Evolutionary conservation across 345 rosid genomes (phyloP).

Genomic region (Eucalyptus erythrocorys): DNA sequence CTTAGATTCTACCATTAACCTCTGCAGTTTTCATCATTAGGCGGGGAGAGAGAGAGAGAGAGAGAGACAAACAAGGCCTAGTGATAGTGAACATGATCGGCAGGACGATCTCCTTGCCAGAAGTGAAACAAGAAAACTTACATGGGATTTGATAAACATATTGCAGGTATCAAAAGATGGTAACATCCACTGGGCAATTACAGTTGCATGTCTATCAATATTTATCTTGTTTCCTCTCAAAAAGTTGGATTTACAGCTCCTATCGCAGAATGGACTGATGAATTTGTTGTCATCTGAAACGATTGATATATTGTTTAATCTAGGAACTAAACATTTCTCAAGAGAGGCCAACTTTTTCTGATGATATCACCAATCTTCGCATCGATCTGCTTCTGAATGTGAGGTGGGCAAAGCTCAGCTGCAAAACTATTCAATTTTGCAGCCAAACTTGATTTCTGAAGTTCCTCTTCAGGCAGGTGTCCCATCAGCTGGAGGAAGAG

Average conservation of each 20-base stretch:
- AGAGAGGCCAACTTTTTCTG: slow-evolving; percentile 77
- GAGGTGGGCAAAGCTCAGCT: slow-evolving; percentile 69
- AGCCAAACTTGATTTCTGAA: slow-evolving; percentile 66
- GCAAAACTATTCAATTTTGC: slow-evolving; percentile 72
- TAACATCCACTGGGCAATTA: background rate
- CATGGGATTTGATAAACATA: background rate
- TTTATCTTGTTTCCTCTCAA: background rate
- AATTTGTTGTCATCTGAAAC: accelerated
- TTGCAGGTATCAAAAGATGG: background rate
- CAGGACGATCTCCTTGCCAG: background rate
- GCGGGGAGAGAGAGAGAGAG: background rate
- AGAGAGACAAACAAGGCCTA: background rate
- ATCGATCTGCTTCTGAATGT: slow-evolving; percentile 48
- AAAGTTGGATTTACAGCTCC: background rate
- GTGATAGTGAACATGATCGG: background rate
- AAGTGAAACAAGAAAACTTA: background rate
- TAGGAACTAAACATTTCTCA: slow-evolving; percentile 28
- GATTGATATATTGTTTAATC: background rate
- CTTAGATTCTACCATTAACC: no score
- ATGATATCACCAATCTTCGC: slow-evolving; percentile 56
- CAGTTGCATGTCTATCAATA: background rate
- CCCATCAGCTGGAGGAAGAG: slow-evolving; percentile 81
- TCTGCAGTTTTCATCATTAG: no score
- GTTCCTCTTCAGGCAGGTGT: slow-evolving; percentile 70
- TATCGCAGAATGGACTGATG: background rate